Evolutionary conservation across 1,284 basidiomycete species (phyloP).

Genomic region (Melampsora occidentalis): DNA sequence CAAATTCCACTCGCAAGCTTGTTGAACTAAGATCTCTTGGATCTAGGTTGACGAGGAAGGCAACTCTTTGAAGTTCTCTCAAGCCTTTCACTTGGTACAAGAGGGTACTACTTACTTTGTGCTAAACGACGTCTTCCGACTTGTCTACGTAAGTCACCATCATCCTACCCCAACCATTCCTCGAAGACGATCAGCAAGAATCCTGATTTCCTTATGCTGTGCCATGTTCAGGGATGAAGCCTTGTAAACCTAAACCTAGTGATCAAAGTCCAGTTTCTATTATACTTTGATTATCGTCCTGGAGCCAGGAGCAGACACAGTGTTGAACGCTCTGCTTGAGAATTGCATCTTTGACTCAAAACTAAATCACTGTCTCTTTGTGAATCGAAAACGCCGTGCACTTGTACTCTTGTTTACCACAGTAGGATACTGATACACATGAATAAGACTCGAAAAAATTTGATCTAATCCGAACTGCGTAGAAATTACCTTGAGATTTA

Average conservation of each 20-base stretch:
- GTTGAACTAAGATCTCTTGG: constrained; percentile 5
- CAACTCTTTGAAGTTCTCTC: constrained; percentile 81
- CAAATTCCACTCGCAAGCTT: background rate
- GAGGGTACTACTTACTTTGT: constrained; percentile 79
- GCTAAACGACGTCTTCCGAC: constrained; percentile 57
- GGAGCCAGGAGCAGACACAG: no score
- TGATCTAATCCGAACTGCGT: no score
- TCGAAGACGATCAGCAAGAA: background rate
- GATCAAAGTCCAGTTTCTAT: no score
- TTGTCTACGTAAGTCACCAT: constrained; percentile 46
- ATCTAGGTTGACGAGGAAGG: constrained; percentile 70
- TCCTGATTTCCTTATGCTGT: background rate
- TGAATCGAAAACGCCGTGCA: no score
- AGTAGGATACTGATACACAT: no score
- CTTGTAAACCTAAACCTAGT: background rate
- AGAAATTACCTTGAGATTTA: no score
- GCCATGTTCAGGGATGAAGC: background rate
- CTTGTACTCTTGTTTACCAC: no score
- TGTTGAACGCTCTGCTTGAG: no score
- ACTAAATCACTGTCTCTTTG: no score
- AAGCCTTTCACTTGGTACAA: constrained; percentile 83
- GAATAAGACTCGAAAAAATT: no score
- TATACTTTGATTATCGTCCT: no score
- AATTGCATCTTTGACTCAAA: no score
- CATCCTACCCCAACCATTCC: background rate